Conservation (phyloP, 2,329 filamentous ascomycete genomes). For the Colletotrichum spaethianum region DNA sequence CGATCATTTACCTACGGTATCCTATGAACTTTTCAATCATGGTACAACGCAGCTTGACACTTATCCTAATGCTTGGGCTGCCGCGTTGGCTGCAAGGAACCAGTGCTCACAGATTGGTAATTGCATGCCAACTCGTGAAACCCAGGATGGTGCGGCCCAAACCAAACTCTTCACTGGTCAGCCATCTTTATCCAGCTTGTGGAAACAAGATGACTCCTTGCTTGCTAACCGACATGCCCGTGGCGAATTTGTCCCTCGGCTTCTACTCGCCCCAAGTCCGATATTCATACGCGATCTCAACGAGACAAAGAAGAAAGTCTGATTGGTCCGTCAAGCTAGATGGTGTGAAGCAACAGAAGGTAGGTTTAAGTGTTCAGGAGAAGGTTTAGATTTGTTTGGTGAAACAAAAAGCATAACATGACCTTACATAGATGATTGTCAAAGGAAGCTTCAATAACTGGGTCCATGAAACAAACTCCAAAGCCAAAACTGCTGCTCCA, state of each 20-base stretch:
- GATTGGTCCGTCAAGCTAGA: background rate
- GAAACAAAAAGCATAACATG: slow-evolving; percentile 16
- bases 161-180: background rate
- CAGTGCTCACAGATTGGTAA: too few species aligned
- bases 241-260: background rate
- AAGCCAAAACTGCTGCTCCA: background rate
- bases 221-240: background rate
- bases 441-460: background rate
- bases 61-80: background rate
- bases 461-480: background rate
- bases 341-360: background rate
- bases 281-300: background rate
- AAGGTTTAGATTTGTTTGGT: slow-evolving; percentile 16
- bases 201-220: background rate
- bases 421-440: background rate
- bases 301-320: background rate
- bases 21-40: background rate
- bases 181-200: background rate
- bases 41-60: background rate
- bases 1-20: background rate
- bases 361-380: background rate
- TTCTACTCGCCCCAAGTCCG: background rate
- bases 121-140: background rate
- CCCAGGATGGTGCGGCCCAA: background rate
- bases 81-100: background rate